Base-by-base conservation (phyloP, 805 yeast genomes). In the Candida piceae region DNA sequence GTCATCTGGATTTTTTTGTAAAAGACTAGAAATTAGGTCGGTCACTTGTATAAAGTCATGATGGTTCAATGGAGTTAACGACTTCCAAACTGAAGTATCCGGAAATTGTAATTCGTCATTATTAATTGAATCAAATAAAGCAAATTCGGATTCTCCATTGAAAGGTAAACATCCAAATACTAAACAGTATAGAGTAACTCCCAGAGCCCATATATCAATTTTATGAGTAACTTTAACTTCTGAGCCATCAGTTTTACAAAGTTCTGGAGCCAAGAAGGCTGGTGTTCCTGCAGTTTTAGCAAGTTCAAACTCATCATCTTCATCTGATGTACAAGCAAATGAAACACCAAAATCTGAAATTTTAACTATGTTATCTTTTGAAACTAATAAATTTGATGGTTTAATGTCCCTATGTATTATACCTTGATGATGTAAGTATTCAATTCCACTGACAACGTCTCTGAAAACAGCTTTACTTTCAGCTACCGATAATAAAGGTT, bases 221-320 rank as follows among this genome's bases (percentile, higher is more conserved):
- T 84, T 87, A 55, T 80, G 70, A 36, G 85, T 81, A 29, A 90
- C 82, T 36, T 69, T 75, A 4, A 79, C 74, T 22, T 49, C 55
- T 5, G 52, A 50, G 35, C 59, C 71, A 38, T 72, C 76, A 1
- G 84, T 79, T 36, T 72, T 70, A 55, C 96, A 89, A 32, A 89
- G 68, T 57, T 93, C 99, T 0, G 96, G 96, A 0, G 97, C 95
- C 52, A 88, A 81, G 58, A 90, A 90, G 0, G 96, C 97, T 2
- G 97, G 97, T 0, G 97, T 90, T 5, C 97, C 98, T 0, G 95
- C 97, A 0, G 97, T 90, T 59, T 89, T 90, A 2, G 96, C 94
- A 43, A 90, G 67, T 50, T 90, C 97, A 38, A 79, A 65, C 44
- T 88, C 96, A 46, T 74, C 69, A 39, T 58, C 56, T 20, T 74